Evolutionary conservation across 2,329 filamentous ascomycete species (phyloP).

Genomic region (Phoma sp.): DNA sequence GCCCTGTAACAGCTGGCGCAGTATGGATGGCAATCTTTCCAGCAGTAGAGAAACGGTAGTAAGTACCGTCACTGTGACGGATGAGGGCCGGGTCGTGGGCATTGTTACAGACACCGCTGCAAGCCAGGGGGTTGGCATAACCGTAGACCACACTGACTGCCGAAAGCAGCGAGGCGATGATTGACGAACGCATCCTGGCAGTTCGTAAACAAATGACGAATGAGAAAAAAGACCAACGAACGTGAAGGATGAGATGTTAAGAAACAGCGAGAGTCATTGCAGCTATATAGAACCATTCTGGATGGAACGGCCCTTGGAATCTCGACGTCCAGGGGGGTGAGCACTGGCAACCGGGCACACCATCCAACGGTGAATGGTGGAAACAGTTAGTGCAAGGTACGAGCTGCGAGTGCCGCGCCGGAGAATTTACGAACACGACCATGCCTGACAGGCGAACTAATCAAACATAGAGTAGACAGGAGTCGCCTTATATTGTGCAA

Average conservation of each 20-base stretch:
- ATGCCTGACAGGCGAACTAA: background rate
- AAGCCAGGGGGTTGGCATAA: conserved; percentile 50
- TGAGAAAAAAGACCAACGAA: background rate
- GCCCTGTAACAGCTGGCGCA: conserved; percentile 55
- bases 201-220: conserved; percentile 7
- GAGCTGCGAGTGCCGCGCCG: background rate
- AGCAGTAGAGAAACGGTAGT: conserved; percentile 62
- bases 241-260: background rate
- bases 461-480: background rate
- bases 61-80: conserved; percentile 56
- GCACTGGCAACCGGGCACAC: background rate
- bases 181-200: conserved; percentile 28
- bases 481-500: background rate
- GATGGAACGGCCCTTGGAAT: background rate
- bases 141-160: conserved; percentile 32
- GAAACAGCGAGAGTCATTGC: background rate
- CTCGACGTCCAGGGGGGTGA: background rate
- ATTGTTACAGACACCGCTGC: conserved; percentile 52
- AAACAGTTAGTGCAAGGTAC: conserved; percentile 1
- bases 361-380: conserved; percentile 5
- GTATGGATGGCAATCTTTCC: conserved; percentile 58
- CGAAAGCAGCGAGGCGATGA: conserved; percentile 27
- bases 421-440: background rate
- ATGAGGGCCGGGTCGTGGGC: conserved; percentile 59
- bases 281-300: conserved; percentile 3